phyloP scores from a whole-genome alignment of 768 basidiomycete genomes.

The Lactarius hengduanensis region DNA sequence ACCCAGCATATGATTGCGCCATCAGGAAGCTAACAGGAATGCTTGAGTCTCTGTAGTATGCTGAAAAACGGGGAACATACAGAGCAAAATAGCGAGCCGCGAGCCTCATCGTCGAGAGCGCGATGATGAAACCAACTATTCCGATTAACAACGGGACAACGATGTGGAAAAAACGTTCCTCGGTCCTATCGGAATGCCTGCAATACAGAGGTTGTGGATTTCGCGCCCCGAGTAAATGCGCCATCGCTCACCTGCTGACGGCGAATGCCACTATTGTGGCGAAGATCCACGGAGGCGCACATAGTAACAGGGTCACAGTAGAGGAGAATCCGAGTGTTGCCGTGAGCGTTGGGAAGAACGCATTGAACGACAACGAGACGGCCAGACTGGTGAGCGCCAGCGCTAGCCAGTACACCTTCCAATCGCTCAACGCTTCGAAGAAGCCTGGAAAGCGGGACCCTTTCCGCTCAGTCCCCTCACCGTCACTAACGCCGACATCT shows the following conservation, averaged over 20 bases:
- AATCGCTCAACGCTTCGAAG: constrained; percentile 61
- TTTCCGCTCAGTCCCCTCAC: constrained; percentile 42
- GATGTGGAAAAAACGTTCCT: constrained; percentile 74
- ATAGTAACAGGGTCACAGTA: constrained; percentile 69
- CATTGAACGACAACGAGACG: constrained; percentile 70
- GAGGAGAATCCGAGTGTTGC: constrained; percentile 66
- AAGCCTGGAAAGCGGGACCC: constrained; percentile 46
- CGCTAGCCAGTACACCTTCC: constrained; percentile 84
- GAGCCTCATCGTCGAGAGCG: constrained; percentile 60
- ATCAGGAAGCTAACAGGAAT: constrained; percentile 59
- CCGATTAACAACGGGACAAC: constrained; percentile 52
- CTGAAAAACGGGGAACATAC: constrained; percentile 37
- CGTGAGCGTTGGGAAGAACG: constrained; percentile 75
- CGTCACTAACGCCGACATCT: constrained; percentile 56
- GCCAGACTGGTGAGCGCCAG: constrained; percentile 59
- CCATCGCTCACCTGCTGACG: constrained; percentile 41
- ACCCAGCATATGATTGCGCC: constrained; percentile 71
- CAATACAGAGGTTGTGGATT: constrained; percentile 1
- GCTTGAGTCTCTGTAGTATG: neutral
- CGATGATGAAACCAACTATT: constrained; percentile 65
- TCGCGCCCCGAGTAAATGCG: neutral
- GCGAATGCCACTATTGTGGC: constrained; percentile 56
- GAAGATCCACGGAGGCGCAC: constrained; percentile 75
- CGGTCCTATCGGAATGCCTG: constrained; percentile 67
- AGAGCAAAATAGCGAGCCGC: constrained; percentile 63